A percentile compares a stretch with the other conserved stretches of the same genome.
These are phyloP conservation scores for Colletotrichum viniferum DNA, from an alignment of 2,329 filamentous ascomycete species.

Conservation along the genomic window DNA sequence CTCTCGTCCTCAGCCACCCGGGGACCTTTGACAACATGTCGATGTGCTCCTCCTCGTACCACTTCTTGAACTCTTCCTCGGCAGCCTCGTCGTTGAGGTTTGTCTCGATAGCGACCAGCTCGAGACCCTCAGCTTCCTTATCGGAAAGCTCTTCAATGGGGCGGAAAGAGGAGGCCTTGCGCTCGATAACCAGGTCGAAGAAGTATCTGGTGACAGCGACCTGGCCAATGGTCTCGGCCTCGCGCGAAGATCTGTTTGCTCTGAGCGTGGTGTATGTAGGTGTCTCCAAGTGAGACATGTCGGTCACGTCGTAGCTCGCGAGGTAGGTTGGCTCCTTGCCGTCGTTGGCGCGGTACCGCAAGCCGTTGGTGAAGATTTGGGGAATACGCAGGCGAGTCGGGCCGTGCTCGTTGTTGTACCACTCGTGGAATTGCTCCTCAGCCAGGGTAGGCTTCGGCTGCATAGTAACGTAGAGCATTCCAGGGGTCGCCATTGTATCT, in stretches of 20 bases:
- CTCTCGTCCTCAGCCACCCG: slow-evolving; percentile 77
- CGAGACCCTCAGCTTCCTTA: slow-evolving; percentile 61
- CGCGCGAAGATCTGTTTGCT: slow-evolving; percentile 57
- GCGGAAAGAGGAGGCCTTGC: slow-evolving; percentile 60
- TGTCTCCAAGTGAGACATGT: slow-evolving; percentile 72
- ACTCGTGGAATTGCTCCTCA: slow-evolving; percentile 79
- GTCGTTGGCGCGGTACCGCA: slow-evolving; percentile 77
- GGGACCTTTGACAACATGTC: slow-evolving; percentile 74
- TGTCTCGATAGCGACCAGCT: slow-evolving; percentile 67
- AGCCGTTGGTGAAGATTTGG: slow-evolving; percentile 75
- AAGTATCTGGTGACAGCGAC: slow-evolving; percentile 72
- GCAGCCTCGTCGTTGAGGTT: slow-evolving; percentile 56
- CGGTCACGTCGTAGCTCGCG: slow-evolving; percentile 81
- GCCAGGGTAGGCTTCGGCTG: slow-evolving; percentile 72
- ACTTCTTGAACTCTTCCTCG: slow-evolving; percentile 62
- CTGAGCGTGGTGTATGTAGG: slow-evolving; percentile 72
- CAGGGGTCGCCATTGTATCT: slow-evolving; percentile 49
- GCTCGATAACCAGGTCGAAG: slow-evolving; percentile 68
- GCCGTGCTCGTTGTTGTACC: slow-evolving; percentile 95
- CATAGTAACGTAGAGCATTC: slow-evolving; percentile 87
- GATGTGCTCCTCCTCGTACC: slow-evolving; percentile 79
- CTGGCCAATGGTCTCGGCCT: slow-evolving; percentile 58
- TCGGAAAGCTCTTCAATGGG: slow-evolving; percentile 65
- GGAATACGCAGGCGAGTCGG: slow-evolving; percentile 78
- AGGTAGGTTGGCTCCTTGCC: slow-evolving; percentile 70